Evolutionary conservation across 192 early-diverging fungal genomes (phyloP).

Genomic region (Glomus cerebriforme): DNA sequence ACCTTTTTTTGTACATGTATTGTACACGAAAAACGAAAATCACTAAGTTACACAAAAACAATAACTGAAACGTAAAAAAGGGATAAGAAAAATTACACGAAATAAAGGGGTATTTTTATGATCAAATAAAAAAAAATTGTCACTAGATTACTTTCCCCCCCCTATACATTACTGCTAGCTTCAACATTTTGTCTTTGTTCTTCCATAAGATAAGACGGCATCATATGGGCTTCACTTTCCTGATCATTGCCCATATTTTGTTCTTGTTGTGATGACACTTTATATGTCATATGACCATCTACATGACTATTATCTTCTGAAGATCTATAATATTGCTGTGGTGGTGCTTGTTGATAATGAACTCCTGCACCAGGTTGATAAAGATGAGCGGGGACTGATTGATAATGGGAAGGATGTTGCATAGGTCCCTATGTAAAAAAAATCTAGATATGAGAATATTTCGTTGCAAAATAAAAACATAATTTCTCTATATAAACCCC

Average conservation of each 20-base stretch:
- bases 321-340: constrained; percentile 14
- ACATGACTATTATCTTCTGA: not conserved
- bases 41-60: not conserved
- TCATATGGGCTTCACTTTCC: not conserved
- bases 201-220: not conserved
- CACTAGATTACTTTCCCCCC: not conserved
- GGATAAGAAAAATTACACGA: too few species aligned
- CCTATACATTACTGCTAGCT: constrained; percentile 1
- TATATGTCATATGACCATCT: constrained; percentile 12
- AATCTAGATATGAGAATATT: not conserved
- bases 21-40: not conserved
- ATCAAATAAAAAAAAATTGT: not conserved
- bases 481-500: not conserved
- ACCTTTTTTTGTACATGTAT: not conserved
- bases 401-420: constrained; percentile 17
- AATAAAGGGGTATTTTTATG: not conserved
- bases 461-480: not conserved
- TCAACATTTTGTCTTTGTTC: constrained; percentile 9
- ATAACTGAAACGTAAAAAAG: not conserved
- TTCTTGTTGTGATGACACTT: not conserved
- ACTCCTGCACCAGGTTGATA: not conserved
- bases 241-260: not conserved
- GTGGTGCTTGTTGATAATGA: constrained; percentile 18
- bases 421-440: not conserved
- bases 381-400: not conserved